Base-by-base conservation (phyloP, 2,329 filamentous ascomycete species). In the Knufia fluminis region DNA sequence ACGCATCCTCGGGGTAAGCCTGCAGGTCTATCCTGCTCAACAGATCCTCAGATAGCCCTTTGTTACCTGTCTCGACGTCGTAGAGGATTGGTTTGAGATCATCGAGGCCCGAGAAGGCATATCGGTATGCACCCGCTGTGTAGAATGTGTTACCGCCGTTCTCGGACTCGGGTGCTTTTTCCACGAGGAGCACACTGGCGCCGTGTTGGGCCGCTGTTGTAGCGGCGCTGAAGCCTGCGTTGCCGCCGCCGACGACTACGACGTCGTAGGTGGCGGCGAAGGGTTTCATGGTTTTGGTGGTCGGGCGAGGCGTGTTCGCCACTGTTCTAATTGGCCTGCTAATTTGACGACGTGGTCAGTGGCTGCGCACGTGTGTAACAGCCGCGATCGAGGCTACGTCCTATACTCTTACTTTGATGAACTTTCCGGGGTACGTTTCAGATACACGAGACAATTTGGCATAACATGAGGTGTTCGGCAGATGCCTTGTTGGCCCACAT, bases 111-210 rank as follows among this genome's bases (percentile, higher is more conserved):
- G 59, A 49, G 57, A 82, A 77, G 1, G 68, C 71, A 1, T 73
- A 78, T 4, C 82, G 74, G 59, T 76, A 82, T 1, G 79, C 80
- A 1, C 79, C 81, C 0, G 81, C 80, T 0, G 80, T 83, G 65
- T 83, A 84, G 59, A 75, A 82, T 0, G 72, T 72, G 59, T 84
- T 84, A 1, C 80, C 80, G 10, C 80, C 81, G 0, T 73, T 77
- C 75, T 78, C 82, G 3, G 69, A 62, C 47, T 71, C 59, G 0
- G 79, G 78, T 36, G 73, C 75, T 61, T 79, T 81, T 57, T 84
- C 80, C 48, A 84, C 69, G 12, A 83, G 61, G 0, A 80, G 58
- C 2, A 52, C 49, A 8, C 20, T 22, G 23, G 69, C 68, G 3
- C 73, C 70, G 44, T 66, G 57, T 53, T 80, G 64, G 1, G 70